These are phyloP conservation scores for Aspergillus sp. DNA, from an alignment of 2,329 filamentous ascomycete genomes.

Conservation along the genomic window DNA sequence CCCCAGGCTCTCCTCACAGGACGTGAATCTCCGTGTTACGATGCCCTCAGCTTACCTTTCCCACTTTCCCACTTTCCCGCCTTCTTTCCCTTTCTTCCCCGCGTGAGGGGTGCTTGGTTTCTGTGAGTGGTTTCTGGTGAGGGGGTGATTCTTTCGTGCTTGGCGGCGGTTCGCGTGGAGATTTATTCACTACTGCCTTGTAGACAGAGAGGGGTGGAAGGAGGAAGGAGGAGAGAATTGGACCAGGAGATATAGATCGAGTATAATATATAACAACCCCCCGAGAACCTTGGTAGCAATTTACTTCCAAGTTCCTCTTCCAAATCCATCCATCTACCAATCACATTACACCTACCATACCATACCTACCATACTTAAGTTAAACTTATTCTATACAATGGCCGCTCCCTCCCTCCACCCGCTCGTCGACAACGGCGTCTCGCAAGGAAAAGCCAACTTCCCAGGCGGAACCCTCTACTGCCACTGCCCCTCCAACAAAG, in stretches of 20 bases:
- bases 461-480: slow-evolving; percentile 62
- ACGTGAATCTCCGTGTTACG: not conserved
- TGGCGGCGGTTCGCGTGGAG: too few relatives aligned
- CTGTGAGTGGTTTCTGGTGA: too few relatives aligned
- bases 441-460: slow-evolving; percentile 54
- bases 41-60: not conserved
- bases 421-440: slow-evolving; percentile 61
- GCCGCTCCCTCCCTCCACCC: slow-evolving; percentile 56
- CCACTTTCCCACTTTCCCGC: too few relatives aligned
- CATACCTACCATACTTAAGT: not conserved
- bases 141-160: too few relatives aligned
- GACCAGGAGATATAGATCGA: too few relatives aligned
- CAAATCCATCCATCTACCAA: not conserved
- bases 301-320: not conserved
- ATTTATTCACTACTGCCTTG: too few relatives aligned
- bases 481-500: slow-evolving; percentile 56
- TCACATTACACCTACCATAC: not conserved
- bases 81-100: too few relatives aligned
- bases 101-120: too few relatives aligned
- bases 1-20: not conserved
- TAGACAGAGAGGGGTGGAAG: too few relatives aligned
- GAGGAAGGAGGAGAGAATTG: too few relatives aligned
- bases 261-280: too few relatives aligned
- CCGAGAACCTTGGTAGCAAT: too few relatives aligned
- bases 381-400: not conserved